Evolutionary conservation across 345 rosid species (phyloP), one percentile per base, ranked within the genome.

Genomic region (Eucalyptus pauciflora): DNA sequence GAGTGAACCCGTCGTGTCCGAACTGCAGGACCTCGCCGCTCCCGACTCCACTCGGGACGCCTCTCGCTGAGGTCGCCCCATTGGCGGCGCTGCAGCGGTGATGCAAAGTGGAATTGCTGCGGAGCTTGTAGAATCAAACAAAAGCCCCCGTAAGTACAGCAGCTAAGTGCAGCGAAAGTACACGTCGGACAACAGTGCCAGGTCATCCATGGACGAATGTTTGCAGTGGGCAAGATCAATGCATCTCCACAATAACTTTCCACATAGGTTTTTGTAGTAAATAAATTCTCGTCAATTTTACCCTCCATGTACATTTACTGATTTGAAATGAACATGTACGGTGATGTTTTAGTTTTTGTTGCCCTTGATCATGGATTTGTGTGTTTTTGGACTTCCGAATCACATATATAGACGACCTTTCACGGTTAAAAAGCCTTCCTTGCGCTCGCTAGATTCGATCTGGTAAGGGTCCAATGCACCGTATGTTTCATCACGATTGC

Each of bases 21-120:
- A 43, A 90, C 10, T 91, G 93, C 80, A 89, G 91, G 54, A 90
- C 58, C 56, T 90, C 90, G 46, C 88, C 91, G 12, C 14, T 48
- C 29, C 85, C 85, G 48, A 20, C 85, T 20, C 76, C 25, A 56
- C 29, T 76, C 15, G 48, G 48, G 25, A 76, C 85, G 48, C 48
- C 85, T 41, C 29, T 76, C 8, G 29, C 85, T 20, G 85, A 76
- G 85, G 85, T 76, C 27, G 85, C 29, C 5, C 85, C 85, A 13
- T 41, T 76, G 48, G 48, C 48, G 8, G 29, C 48, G 85, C 24
- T 18, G 48, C 85, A 5, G 85, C 85, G 85, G 29, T 76, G 85
- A 76, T 76, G 24, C 48, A 20, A 45, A 45, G 25, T 76, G 85
- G 85, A 3, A 76, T 76, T 41, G 48, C 85, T 25, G 85, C 15